Evolutionary conservation across 495 filamentous ascomycete species (phyloP), one percentile per base, ranked within the genome.

Genomic region (Daldinia caldariorum): DNA sequence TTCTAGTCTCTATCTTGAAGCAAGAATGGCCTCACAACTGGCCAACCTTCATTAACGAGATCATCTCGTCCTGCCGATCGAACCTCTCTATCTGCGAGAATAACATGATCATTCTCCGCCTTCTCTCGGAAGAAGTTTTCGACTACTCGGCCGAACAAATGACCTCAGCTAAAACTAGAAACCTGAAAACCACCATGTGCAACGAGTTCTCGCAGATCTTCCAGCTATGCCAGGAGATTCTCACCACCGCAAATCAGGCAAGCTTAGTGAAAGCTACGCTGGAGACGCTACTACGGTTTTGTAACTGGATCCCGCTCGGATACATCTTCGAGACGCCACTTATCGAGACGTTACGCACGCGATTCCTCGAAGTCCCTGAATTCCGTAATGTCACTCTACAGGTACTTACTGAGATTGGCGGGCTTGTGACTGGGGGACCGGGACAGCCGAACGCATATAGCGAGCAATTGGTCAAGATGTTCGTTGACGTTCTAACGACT

Each of bases 21-120:
- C 95, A 99, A 80, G 95, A 99, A 79, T 99, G 95, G 95, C 95
- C 95, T n/a, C 94, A 97, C 78, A 95, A 98, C 83, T 99, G 95
- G 95, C 95, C 96, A 8, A 97, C 93, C 7, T 99, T 99, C 79
- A 97, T 98, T 87, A 98, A 97, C 80, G 95, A 99, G 85, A 98
- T 99, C 77, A 93, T 98, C 72, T 90, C 92, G 10, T 96, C 94
- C 31, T 97, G 94, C 77, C 93, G 94, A 73, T 92, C 91, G 61
- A 97, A 92, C 79, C 85, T 98, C 34, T 94, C 95, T 2, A 94
- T 98, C 73, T 99, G 95, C 83, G 95, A 99, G 82, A 99, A 99
- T 83, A 99, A 99, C 82, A 99, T 99, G 96, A 92, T 90, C 45
- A 98, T 99, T 65, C 89, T 99, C 41, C 90, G 96, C 51, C 83